Conservation (phyloP, 371 early-diverging fungal species). For the Syncephalastrum contaminatum region DNA sequence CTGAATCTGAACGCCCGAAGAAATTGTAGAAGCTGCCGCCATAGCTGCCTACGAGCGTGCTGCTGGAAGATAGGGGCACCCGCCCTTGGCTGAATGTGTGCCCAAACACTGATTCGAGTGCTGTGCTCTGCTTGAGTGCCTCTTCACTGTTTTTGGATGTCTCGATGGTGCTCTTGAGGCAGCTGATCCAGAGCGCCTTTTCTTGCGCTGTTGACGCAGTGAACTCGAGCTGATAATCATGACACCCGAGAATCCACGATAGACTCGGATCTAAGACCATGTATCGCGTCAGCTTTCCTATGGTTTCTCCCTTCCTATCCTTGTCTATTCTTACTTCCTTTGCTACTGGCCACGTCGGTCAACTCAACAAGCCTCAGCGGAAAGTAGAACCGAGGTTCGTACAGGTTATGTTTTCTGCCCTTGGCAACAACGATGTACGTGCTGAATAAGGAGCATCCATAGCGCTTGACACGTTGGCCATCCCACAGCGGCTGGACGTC, state of each 20-base stretch:
- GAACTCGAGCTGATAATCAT: conserved; percentile 20
- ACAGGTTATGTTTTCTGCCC: conserved; percentile 45
- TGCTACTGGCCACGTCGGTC: conserved; percentile 14
- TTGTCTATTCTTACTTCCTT: conserved; percentile 18
- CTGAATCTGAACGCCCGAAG: no score
- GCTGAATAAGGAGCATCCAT: conserved; percentile 55
- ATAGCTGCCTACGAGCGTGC: neutral
- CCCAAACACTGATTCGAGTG: no score
- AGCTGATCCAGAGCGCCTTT: conserved; percentile 23
- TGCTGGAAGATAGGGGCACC: neutral
- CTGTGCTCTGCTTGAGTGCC: no score
- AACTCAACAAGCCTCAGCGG: conserved; percentile 53
- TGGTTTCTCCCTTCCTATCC: conserved; percentile 11
- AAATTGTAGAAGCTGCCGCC: no score
- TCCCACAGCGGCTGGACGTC: conserved; percentile 28
- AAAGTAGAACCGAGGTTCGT: conserved; percentile 57
- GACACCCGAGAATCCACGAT: conserved; percentile 18
- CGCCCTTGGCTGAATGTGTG: no score
- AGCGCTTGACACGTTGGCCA: conserved; percentile 29
- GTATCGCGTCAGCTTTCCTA: neutral
- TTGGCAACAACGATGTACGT: conserved; percentile 55
- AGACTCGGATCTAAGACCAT: no score
- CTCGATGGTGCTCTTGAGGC: conserved; percentile 13
- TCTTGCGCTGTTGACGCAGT: conserved; percentile 24
- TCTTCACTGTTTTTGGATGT: neutral